A percentile compares a stretch with the other conserved stretches of the same genome.
phyloP scores from a whole-genome alignment of 495 filamentous ascomycete genomes.

The Aspergillus kassunensis region DNA sequence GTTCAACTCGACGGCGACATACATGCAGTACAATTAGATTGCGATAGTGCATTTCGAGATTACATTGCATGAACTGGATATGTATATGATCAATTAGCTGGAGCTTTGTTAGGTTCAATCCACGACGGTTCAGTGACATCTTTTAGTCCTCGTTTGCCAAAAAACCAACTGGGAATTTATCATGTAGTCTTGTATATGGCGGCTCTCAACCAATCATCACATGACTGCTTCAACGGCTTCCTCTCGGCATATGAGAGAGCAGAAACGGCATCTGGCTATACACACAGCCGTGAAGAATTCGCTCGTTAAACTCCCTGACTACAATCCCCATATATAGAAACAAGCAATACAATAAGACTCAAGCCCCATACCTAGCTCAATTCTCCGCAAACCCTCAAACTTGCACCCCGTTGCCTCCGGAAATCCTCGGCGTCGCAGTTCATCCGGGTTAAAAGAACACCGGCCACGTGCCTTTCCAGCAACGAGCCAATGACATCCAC shows the following conservation, averaged over 20 bases:
- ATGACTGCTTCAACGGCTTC: slow-evolving; percentile 11
- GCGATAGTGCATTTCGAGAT: slow-evolving; percentile 8
- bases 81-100: slow-evolving; percentile 26
- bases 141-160: neutral
- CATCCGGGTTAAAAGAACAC: slow-evolving; percentile 25
- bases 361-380: too few species aligned
- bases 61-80: slow-evolving; percentile 22
- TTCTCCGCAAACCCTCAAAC: too few species aligned
- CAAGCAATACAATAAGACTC: neutral
- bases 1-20: slow-evolving; percentile 98
- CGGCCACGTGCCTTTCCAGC: slow-evolving; percentile 28
- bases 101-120: slow-evolving; percentile 12
- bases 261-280: neutral
- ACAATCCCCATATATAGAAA: neutral
- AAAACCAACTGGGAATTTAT: too few species aligned
- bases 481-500: slow-evolving; percentile 27
- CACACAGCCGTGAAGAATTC: neutral
- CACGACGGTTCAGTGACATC: slow-evolving; percentile 11
- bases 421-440: slow-evolving; percentile 17
- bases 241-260: slow-evolving; percentile 6
- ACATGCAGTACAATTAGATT: slow-evolving; percentile 96
- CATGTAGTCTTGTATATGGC: too few species aligned
- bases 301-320: neutral
- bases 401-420: slow-evolving; percentile 10
- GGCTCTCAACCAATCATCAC: slow-evolving; percentile 12